Conservation (phyloP, 176 grass and related monocot species). For the Alloteropsis semialata region DNA sequence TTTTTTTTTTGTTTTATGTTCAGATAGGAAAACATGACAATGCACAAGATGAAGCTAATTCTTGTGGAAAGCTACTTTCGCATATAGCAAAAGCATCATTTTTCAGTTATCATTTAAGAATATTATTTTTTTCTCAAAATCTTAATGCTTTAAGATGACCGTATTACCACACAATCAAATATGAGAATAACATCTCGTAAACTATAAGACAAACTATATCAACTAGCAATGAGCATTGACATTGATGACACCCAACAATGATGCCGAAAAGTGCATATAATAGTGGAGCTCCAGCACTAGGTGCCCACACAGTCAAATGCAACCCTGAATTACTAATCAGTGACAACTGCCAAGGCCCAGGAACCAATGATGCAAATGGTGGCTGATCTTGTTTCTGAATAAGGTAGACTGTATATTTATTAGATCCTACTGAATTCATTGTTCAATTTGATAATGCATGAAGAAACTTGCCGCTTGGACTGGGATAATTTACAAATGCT, state of each 20-base stretch:
- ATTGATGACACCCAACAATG: no score
- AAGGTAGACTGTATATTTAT: not conserved
- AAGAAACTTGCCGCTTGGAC: slow-evolving; percentile 5
- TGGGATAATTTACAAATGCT: not conserved
- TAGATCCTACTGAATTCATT: not conserved
- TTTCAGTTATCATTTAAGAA: no score
- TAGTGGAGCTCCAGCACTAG: not conserved
- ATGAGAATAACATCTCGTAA: no score
- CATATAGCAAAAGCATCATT: no score
- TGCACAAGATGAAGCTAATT: no score
- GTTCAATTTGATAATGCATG: not conserved
- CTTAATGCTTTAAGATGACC: no score
- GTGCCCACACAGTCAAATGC: not conserved
- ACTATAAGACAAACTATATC: no score
- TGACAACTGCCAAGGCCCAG: not conserved
- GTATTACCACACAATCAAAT: no score
- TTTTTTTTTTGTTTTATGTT: not conserved
- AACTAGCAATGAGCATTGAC: no score
- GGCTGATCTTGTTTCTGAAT: not conserved
- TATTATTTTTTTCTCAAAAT: no score
- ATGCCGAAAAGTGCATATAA: not conserved
- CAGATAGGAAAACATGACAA: no score
- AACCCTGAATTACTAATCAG: not conserved
- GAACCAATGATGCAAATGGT: not conserved
- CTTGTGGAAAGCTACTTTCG: no score